These are phyloP conservation scores for Polyporus arcularius DNA, from an alignment of 768 basidiomycete genomes.

Conservation along the genomic window DNA sequence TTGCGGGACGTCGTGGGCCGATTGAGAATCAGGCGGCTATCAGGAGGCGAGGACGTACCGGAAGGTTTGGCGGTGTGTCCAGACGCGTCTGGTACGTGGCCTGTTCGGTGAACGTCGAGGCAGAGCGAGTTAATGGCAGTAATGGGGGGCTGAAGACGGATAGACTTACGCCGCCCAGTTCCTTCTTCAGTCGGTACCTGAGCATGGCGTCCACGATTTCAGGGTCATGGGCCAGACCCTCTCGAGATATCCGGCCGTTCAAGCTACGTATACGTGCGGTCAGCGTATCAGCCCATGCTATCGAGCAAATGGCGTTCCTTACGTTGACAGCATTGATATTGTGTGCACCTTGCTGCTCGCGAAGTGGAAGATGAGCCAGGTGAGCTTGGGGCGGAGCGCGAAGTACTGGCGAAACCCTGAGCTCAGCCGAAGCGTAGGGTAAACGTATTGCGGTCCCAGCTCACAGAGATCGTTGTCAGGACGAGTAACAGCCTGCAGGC, in stretches of 20 bases:
- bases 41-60: slow-evolving; percentile 2
- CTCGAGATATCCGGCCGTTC: slow-evolving; percentile 4
- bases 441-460: background rate
- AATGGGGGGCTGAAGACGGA: background rate
- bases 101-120: background rate
- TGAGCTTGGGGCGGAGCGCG: slow-evolving; percentile 1
- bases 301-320: background rate
- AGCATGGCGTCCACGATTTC: slow-evolving; percentile 16
- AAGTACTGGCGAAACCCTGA: slow-evolving; percentile 4
- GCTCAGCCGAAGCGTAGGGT: background rate
- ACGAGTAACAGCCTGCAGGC: slow-evolving; percentile 3
- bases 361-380: slow-evolving; percentile 17
- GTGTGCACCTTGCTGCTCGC: slow-evolving; percentile 16
- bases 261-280: background rate
- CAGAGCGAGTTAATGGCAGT: background rate
- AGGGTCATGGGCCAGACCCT: slow-evolving; percentile 5
- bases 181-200: slow-evolving; percentile 11
- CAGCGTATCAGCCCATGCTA: background rate
- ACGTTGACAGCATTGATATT: slow-evolving; percentile 11
- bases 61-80: slow-evolving; percentile 11
- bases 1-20: too few species aligned
- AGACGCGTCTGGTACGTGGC: background rate
- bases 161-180: slow-evolving; percentile 5
- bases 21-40: too few species aligned
- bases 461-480: slow-evolving; percentile 13